Evolutionary conservation across 2,329 filamentous ascomycete species (phyloP).

Genomic region (Ophiostoma australiae): DNA sequence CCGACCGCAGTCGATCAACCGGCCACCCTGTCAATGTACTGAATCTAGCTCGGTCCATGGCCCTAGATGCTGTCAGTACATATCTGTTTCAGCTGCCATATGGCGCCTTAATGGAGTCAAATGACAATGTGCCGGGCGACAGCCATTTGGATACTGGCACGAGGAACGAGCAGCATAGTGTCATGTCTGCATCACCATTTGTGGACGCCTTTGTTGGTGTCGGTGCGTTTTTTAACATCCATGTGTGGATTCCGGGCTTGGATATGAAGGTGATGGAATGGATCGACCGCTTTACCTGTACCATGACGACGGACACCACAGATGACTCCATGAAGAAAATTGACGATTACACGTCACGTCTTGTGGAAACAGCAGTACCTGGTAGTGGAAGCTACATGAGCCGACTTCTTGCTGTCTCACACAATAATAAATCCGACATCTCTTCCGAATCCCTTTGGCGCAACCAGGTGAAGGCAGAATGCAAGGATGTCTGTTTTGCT

Average conservation of each 20-base stretch:
- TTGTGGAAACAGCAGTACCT: conserved; percentile 14
- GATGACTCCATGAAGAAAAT: conserved; percentile 18
- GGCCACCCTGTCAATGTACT: conserved; percentile 19
- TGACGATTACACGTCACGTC: conserved; percentile 17
- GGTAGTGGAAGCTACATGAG: conserved; percentile 22
- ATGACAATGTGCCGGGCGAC: background rate
- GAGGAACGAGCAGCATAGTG: background rate
- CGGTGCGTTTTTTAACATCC: conserved; percentile 25
- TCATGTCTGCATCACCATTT: conserved; percentile 25
- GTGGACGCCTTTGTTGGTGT: conserved; percentile 26
- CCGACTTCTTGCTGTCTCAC: conserved; percentile 15
- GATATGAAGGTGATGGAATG: conserved; percentile 18
- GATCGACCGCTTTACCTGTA: conserved; percentile 21
- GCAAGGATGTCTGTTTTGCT: conserved; percentile 26
- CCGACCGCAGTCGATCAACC: background rate
- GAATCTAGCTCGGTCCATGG: conserved; percentile 19
- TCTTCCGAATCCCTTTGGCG: background rate
- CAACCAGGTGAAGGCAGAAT: conserved; percentile 18
- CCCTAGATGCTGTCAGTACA: conserved; percentile 23
- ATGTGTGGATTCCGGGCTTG: conserved; percentile 20
- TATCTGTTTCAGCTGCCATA: conserved; percentile 23
- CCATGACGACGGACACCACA: background rate
- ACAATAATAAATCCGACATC: background rate
- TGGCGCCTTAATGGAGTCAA: conserved; percentile 17
- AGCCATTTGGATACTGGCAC: too few species aligned